Evolutionary conservation across 1,284 basidiomycete species (phyloP).

Genomic region (Athelia sp.): DNA sequence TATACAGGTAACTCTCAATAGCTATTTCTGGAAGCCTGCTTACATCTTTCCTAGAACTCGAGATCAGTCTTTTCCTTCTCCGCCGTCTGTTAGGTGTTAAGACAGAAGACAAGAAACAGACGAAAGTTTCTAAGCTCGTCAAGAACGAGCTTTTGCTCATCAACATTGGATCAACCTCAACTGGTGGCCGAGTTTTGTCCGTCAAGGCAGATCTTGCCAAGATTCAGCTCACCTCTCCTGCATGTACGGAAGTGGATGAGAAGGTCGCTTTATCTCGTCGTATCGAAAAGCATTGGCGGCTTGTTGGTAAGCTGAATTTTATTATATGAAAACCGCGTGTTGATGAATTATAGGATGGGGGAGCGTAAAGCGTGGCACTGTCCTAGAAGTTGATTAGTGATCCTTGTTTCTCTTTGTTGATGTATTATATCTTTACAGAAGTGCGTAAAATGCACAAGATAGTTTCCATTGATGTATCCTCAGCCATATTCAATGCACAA

Average conservation of each 20-base stretch:
- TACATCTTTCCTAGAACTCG: slow-evolving; percentile 54
- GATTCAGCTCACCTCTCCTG: slow-evolving; percentile 87
- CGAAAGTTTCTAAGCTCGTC: slow-evolving; percentile 88
- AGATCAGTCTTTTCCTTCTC: slow-evolving; percentile 90
- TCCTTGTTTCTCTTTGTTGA: too few species aligned
- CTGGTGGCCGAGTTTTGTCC: slow-evolving; percentile 86
- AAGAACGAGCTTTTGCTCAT: slow-evolving; percentile 93
- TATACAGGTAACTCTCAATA: slow-evolving; percentile 69
- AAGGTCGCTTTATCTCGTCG: slow-evolving; percentile 91
- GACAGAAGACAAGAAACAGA: slow-evolving; percentile 98
- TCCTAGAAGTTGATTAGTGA: slow-evolving; percentile 44
- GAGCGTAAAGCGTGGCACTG: slow-evolving; percentile 51
- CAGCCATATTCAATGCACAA: too few species aligned
- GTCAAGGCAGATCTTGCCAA: slow-evolving; percentile 93
- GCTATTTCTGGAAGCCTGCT: not conserved
- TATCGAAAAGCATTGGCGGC: slow-evolving; percentile 97
- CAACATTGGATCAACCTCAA: slow-evolving; percentile 93
- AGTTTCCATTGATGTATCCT: too few species aligned
- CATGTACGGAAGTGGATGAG: slow-evolving; percentile 92
- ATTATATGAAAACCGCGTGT: slow-evolving; percentile 2
- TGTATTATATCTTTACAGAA: too few species aligned
- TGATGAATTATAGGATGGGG: slow-evolving; percentile 40
- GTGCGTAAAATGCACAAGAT: too few species aligned
- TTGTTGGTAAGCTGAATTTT: slow-evolving; percentile 57
- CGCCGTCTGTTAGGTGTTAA: slow-evolving; percentile 96